Percentiles rank a stretch among this genome's conserved stretches.
Conservation (phyloP, 495 filamentous ascomycete genomes). For the Hypoxylon crocopeplum region DNA sequence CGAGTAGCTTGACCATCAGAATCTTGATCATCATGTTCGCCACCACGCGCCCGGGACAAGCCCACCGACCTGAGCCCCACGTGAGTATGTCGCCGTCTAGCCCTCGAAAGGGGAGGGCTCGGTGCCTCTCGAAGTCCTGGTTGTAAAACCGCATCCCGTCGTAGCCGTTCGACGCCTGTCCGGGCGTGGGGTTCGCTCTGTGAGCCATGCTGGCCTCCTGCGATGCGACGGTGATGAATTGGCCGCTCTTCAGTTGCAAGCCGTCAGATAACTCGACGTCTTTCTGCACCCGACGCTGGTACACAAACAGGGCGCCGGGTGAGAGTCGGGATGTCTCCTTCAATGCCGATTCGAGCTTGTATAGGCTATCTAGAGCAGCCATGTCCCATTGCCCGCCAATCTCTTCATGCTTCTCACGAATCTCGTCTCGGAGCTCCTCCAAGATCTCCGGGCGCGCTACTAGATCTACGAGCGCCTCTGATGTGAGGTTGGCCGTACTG, state of each 20-base stretch:
- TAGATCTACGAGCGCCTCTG: background rate
- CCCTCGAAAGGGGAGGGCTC: background rate
- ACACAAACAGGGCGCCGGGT: background rate
- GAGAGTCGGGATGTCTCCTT: slow-evolving; percentile 6
- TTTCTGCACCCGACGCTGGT: background rate
- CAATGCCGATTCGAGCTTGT: slow-evolving; percentile 9
- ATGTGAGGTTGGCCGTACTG: slow-evolving; percentile 3
- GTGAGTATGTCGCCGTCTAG: background rate
- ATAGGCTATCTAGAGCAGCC: background rate
- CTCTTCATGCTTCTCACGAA: slow-evolving; percentile 2
- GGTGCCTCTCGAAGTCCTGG: background rate
- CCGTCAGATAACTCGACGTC: background rate
- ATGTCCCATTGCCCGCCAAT: background rate
- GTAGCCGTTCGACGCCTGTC: background rate
- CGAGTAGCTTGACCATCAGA: background rate
- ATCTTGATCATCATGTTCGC: background rate
- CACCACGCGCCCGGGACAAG: background rate
- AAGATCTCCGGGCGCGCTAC: background rate
- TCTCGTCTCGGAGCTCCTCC: background rate
- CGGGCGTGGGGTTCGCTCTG: background rate
- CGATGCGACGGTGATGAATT: background rate
- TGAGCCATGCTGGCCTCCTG: background rate
- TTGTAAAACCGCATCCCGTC: background rate
- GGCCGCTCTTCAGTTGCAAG: background rate
- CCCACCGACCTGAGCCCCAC: background rate